Evolutionary conservation across 2,329 filamentous ascomycete genomes (phyloP).

Genomic region (Byssochlamys sp.): DNA sequence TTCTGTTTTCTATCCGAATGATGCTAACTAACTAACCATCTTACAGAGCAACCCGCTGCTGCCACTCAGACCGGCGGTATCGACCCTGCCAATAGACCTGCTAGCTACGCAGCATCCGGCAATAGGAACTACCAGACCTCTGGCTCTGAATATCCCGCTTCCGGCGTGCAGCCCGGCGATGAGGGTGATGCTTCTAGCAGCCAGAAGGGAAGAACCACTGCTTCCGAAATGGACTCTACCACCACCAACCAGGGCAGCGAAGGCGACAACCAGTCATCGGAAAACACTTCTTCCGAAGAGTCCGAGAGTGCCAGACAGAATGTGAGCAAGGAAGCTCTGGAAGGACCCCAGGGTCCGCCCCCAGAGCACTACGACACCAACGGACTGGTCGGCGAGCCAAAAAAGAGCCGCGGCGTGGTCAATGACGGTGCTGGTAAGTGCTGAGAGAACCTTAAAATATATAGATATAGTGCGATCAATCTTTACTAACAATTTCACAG

Average conservation of each 20-base stretch:
- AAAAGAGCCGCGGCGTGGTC: background rate
- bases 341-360: background rate
- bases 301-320: background rate
- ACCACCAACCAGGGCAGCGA: background rate
- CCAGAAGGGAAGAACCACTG: background rate
- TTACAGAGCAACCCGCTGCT: background rate
- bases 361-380: background rate
- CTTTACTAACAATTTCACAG: background rate
- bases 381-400: background rate
- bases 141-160: background rate
- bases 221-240: background rate
- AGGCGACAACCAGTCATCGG: background rate
- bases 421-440: background rate
- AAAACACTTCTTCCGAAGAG: background rate
- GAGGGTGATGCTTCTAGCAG: background rate
- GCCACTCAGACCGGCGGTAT: slow-evolving; percentile 28
- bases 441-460: background rate
- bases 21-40: background rate
- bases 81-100: background rate
- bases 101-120: background rate
- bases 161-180: too few species aligned
- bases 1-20: background rate
- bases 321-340: background rate
- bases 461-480: background rate
- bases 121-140: background rate